Evolutionary conservation across 2,329 filamentous ascomycete species (phyloP).

Genomic region (Neonectria punicea): DNA sequence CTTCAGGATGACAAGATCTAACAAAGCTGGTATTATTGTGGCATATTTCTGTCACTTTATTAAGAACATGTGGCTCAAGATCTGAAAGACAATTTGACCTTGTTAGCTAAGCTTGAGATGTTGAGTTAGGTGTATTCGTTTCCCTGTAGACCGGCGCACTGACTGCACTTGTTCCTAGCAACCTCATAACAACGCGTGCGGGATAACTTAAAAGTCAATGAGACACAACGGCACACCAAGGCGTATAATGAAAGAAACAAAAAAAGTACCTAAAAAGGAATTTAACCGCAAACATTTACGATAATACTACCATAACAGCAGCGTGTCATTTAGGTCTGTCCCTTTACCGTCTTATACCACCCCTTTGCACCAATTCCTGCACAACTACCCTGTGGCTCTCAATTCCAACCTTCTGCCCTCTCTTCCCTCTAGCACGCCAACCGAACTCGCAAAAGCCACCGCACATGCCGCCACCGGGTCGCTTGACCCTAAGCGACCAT

Average conservation of each 20-base stretch:
- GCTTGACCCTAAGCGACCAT: background rate
- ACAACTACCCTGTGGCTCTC: background rate
- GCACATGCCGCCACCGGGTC: background rate
- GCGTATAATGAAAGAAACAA: background rate
- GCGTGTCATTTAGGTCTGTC: background rate
- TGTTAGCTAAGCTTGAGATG: too few relatives aligned
- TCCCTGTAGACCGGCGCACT: too few relatives aligned
- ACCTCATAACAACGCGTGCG: too few relatives aligned
- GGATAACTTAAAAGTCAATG: rapidly evolving
- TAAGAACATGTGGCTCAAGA: too few relatives aligned
- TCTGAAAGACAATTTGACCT: too few relatives aligned
- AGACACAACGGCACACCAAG: background rate
- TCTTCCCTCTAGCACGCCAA: background rate
- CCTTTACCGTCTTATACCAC: background rate
- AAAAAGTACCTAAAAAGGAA: too few relatives aligned
- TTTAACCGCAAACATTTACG: background rate
- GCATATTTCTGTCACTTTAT: too few relatives aligned
- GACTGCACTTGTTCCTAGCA: too few relatives aligned
- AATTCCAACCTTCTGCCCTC: background rate
- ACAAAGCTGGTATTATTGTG: too few relatives aligned
- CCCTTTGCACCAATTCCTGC: background rate
- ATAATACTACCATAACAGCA: background rate
- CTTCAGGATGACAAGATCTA: too few relatives aligned
- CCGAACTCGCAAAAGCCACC: background rate
- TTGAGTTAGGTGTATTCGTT: too few relatives aligned